Conservation (phyloP, 108 stramenopile species). For the Cyclotella choctawhatcheeana region DNA sequence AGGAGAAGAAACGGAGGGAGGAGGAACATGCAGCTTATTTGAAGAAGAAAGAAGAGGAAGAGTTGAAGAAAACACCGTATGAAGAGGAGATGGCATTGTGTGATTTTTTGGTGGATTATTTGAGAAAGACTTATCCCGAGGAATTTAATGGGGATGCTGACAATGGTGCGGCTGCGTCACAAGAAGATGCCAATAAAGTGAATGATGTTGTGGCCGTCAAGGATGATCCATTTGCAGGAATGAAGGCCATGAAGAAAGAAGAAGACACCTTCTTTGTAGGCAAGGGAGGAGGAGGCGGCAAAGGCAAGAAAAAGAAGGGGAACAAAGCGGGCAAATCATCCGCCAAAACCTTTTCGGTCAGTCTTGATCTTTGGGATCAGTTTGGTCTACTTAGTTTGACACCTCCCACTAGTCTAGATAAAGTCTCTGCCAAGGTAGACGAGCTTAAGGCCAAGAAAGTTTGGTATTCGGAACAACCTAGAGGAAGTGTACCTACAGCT, state of each 20-base stretch:
- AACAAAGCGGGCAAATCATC: conserved; percentile 60
- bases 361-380: conserved; percentile 87
- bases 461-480: conserved; percentile 93
- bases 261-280: conserved; percentile 70
- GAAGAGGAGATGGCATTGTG: conserved; percentile 96
- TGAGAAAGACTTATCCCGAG: conserved; percentile 72
- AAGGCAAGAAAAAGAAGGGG: conserved; percentile 72
- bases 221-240: conserved; percentile 89
- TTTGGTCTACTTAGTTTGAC: conserved; percentile 77
- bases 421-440: conserved; percentile 81
- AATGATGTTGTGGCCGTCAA: conserved; percentile 72
- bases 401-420: conserved; percentile 81
- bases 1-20: conserved; percentile 87
- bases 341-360: conserved; percentile 85
- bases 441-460: conserved; percentile 89
- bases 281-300: conserved; percentile 50
- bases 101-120: conserved; percentile 92
- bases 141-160: neutral
- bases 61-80: conserved; percentile 94
- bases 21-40: conserved; percentile 81
- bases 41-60: conserved; percentile 93
- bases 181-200: conserved; percentile 47
- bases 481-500: conserved; percentile 90
- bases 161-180: no score
- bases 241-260: conserved; percentile 74